A percentile compares a stretch with the other conserved stretches of the same genome.
phyloP scores from a whole-genome alignment of 495 filamentous ascomycete genomes.

The Chaetomium tenue region DNA sequence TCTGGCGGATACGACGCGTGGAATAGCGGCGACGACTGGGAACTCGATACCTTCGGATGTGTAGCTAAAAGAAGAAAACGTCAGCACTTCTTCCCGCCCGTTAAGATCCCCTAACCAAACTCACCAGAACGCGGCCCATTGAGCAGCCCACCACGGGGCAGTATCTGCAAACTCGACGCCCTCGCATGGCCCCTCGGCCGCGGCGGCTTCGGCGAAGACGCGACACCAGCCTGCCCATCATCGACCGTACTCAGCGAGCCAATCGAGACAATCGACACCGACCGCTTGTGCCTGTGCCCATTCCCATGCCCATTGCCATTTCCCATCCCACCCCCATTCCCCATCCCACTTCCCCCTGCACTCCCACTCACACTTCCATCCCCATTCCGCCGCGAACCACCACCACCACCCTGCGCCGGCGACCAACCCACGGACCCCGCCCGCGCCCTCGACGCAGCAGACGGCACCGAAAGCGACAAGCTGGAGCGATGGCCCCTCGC shows the following conservation, averaged over 20 bases:
- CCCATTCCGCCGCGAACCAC: not conserved
- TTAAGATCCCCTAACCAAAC: conserved; percentile 5
- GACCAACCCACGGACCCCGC: conserved; percentile 35
- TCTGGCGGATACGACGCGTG: conserved; percentile 50
- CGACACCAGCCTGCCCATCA: conserved; percentile 11
- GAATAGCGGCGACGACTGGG: conserved; percentile 47
- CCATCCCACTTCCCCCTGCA: not conserved
- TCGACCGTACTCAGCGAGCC: conserved; percentile 57
- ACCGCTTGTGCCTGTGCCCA: conserved; percentile 60
- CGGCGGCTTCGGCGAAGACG: conserved; percentile 38
- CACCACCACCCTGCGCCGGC: conserved; percentile 30
- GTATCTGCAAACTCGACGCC: conserved; percentile 79
- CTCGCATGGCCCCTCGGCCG: conserved; percentile 69
- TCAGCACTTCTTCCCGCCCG: conserved; percentile 13
- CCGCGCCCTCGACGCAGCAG: conserved; percentile 40
- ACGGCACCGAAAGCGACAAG: conserved; percentile 57
- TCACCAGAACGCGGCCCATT: conserved; percentile 37
- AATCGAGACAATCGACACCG: conserved; percentile 93
- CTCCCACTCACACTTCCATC: conserved; percentile 1
- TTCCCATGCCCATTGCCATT: conserved; percentile 12
- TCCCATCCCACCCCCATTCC: not conserved
- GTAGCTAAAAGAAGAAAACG: conserved; percentile 34
- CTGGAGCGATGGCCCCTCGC: conserved; percentile 56
- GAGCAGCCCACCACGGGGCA: conserved; percentile 52
- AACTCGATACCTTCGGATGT: conserved; percentile 37